Evolutionary conservation across 768 basidiomycete genomes (phyloP).

Genomic region (Russula dissimulans): DNA sequence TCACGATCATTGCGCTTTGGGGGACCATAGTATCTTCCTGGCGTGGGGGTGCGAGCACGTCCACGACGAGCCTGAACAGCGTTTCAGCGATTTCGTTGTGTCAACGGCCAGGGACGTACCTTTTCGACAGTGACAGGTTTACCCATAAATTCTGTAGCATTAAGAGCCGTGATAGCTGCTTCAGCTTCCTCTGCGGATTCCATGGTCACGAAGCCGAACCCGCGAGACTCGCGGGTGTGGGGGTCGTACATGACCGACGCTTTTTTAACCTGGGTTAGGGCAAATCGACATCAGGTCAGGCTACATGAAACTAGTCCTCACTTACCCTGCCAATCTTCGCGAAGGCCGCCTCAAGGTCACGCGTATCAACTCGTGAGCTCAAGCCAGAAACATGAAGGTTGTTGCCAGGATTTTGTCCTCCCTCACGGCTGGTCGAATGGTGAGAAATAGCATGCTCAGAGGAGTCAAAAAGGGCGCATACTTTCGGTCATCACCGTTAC

Average conservation of each 20-base stretch:
- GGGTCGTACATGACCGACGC: slow-evolving; percentile 59
- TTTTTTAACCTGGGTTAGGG: slow-evolving; percentile 44
- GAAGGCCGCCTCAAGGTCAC: slow-evolving; percentile 83
- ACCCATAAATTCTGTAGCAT: slow-evolving; percentile 78
- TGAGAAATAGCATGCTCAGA: neutral
- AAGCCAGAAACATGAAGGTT: slow-evolving; percentile 57
- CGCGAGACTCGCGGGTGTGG: slow-evolving; percentile 61
- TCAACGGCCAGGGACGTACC: slow-evolving; percentile 32
- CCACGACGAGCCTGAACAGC: slow-evolving; percentile 68
- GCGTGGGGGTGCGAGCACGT: slow-evolving; percentile 86
- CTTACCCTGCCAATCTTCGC: slow-evolving; percentile 78
- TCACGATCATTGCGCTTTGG: slow-evolving; percentile 69
- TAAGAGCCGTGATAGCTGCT: slow-evolving; percentile 77
- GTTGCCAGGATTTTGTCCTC: slow-evolving; percentile 48
- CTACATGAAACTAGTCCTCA: slow-evolving; percentile 9
- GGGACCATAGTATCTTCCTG: slow-evolving; percentile 90
- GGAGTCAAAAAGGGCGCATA: slow-evolving; percentile 26
- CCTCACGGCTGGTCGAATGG: slow-evolving; percentile 23
- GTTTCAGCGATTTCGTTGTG: neutral
- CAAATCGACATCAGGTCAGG: neutral
- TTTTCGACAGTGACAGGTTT: slow-evolving; percentile 86
- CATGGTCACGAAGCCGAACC: slow-evolving; percentile 89
- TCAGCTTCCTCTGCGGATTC: slow-evolving; percentile 81
- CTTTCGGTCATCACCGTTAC: slow-evolving; percentile 42
- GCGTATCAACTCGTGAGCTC: slow-evolving; percentile 59